phyloP scores from a whole-genome alignment of 768 basidiomycete genomes.

The Fomitopsis serialis region DNA sequence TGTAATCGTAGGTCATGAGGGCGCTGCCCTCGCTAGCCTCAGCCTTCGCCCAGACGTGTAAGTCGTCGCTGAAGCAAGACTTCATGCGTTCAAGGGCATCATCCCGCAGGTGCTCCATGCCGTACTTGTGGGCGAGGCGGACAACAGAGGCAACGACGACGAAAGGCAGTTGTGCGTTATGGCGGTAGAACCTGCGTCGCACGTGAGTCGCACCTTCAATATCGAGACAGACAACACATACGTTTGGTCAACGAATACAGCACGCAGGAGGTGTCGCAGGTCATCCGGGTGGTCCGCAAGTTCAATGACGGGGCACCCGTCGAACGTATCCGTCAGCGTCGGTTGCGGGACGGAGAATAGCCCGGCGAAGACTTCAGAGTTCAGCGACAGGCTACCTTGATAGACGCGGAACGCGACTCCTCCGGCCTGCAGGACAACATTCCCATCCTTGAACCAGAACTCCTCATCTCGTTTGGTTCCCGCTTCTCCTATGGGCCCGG shows the following conservation, averaged over 20 bases:
- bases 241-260: slow-evolving; percentile 3
- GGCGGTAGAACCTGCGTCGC: background rate
- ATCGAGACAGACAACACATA: background rate
- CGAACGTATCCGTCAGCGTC: background rate
- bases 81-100: slow-evolving; percentile 13
- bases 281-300: slow-evolving; percentile 5
- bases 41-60: background rate
- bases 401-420: slow-evolving; percentile 9
- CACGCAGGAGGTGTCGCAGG: slow-evolving; percentile 1
- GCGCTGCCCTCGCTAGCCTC: background rate
- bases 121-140: slow-evolving; percentile 18
- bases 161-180: background rate
- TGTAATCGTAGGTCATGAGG: too few relatives aligned
- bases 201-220: background rate
- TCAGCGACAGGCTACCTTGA: slow-evolving; percentile 7
- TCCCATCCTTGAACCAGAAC: slow-evolving; percentile 65
- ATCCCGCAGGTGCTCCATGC: slow-evolving; percentile 12
- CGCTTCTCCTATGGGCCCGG: too few relatives aligned
- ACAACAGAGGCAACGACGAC: slow-evolving; percentile 11
- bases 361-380: slow-evolving; percentile 10
- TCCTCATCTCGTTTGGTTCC: background rate
- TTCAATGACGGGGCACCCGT: slow-evolving; percentile 7
- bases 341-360: slow-evolving; percentile 7
- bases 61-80: slow-evolving; percentile 6
- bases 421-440: slow-evolving; percentile 51